Evolutionary conservation across 305 asterid species (phyloP), one percentile per base, ranked within the genome.

Genomic region (Solanum chacoense): DNA sequence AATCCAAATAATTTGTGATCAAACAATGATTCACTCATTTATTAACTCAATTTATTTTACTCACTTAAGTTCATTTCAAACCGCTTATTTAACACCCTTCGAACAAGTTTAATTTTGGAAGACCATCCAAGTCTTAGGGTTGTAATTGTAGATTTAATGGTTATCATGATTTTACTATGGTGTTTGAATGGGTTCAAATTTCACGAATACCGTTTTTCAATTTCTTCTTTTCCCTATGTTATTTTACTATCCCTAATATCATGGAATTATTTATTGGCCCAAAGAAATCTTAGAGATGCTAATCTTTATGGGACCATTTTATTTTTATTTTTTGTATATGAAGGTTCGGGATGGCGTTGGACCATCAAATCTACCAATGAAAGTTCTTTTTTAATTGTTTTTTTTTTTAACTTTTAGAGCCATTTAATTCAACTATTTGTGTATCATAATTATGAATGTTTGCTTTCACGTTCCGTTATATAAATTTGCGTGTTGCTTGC

Each of bases 401-500:
- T 7, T 22, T 18, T 20, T 3, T 2, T 1, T 2, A 16, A 59
- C 6, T 0, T 34, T 24, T 79, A 8, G 36, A 6, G 9, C 65
- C n/a, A 24, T 36, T 42, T 79, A 26, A 38, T 26, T 38, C 12
- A 38, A 38, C 3, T 7, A 18, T 13, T 24, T 79, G 35, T 24
- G 63, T 10, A 8, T 78, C 12, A 12, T n/a, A 79, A 79, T 79
- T 24, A 78, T 78, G 63, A 7, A 38, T 78, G 65, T 8, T 79
- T 79, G 85, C 85, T 79, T 79, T 79, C 85, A 79, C 85, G 65
- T 40, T 79, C 85, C 35, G 85, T 38, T 38, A 79, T 38, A 79
- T 13, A 79, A 79, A 38, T 6, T 79, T 38, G 65, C 34, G 35
- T 79, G 65, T 79, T 38, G 24, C 34, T 11, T 79, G 65, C 65